Base-by-base conservation (phyloP, 208 protist species). In the Trichomonas tenax region DNA sequence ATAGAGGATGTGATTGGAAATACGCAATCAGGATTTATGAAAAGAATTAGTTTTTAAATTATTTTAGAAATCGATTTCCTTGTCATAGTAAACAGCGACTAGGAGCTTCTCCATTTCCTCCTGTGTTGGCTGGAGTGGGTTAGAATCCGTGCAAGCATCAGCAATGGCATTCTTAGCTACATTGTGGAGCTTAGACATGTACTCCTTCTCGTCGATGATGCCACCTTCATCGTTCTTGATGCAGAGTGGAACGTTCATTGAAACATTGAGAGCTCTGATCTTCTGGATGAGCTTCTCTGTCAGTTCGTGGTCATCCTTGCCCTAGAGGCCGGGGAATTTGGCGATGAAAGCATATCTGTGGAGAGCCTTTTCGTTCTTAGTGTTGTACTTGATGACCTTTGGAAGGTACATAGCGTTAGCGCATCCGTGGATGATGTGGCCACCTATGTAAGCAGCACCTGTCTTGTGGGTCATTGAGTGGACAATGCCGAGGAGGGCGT, bases 401-500 rank as follows among this genome's bases (percentile, higher is more conserved):
- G 48, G 58, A 31, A 97, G 96, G 14, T 96, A 58, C 21, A 97
- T 96, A 8, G 97, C 96, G 44, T 97, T 97, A 72, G 97, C 96
- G 31, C 96, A 72, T 49, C 97, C 97, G 63, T 97, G 97, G 34
- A 96, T 95, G 49, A 96, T 90, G 49, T 97, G 86, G 2, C 86
- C 86, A 6, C 86, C 86, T 34, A 0, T 51, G 34, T 51, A 93
- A 34, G 44, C 86, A 58, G 86, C 86, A 26, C 86, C 86, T 51
- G 86, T 93, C 45, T 97, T 97, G 63, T 97, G 97, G n/a, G 97
- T 96, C n/a, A 97, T 97, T n/a, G 95, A 96, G 51, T 97, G 97
- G 38, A 84, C 86, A 58, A 97, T 96, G 81, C 96, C 97, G 44
- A 97, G 89, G 95, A 97, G 97, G 17, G 97, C 97, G 41, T 97